Percentiles rank a stretch among this genome's conserved stretches.
phyloP scores from a whole-genome alignment of 2,329 filamentous ascomycete species.

The Xylaria sp. region DNA sequence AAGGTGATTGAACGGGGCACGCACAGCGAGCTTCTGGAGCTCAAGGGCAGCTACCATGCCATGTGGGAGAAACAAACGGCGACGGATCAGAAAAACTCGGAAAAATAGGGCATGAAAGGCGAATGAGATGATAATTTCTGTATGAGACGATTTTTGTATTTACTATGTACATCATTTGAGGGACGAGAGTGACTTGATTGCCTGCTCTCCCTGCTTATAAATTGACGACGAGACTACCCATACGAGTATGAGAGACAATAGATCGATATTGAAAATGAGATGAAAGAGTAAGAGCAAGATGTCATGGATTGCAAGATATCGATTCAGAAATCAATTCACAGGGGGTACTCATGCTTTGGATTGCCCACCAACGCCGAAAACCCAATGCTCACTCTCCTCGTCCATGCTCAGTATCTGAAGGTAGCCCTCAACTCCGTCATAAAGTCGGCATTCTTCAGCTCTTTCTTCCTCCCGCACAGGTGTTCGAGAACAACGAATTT shows the following conservation, averaged over 20 bases:
- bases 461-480: neutral
- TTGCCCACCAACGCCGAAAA: too few species aligned
- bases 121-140: slow-evolving; percentile 4
- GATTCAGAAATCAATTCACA: too few species aligned
- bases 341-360: too few species aligned
- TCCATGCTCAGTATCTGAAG: neutral
- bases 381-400: too few species aligned
- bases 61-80: slow-evolving; percentile 50
- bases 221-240: too few species aligned
- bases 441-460: neutral
- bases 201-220: too few species aligned
- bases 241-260: too few species aligned
- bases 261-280: too few species aligned
- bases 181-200: too few species aligned
- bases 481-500: neutral
- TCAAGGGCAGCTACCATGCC: slow-evolving; percentile 43
- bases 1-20: slow-evolving; percentile 47
- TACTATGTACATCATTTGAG: neutral
- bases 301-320: too few species aligned
- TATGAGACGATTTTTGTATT: too few species aligned
- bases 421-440: neutral
- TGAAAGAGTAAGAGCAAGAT: too few species aligned
- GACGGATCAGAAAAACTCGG: slow-evolving; percentile 34
- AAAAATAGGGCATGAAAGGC: slow-evolving; percentile 11
- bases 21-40: slow-evolving; percentile 42